Evolutionary conservation across 306 rosid genomes (phyloP).

Genomic region (Cucumis hystrix): DNA sequence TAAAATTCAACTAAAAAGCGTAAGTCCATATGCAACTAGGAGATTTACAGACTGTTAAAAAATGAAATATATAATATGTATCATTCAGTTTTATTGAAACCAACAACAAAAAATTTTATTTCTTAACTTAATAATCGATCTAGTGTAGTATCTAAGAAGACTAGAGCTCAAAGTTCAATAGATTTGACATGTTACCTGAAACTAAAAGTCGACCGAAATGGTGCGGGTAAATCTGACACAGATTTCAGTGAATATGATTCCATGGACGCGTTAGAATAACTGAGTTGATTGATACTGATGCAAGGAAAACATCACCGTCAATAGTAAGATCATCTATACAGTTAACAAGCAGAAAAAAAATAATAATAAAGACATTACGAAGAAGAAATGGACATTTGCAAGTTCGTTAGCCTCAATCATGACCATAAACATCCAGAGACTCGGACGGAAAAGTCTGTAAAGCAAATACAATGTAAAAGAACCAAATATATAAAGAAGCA

Average conservation of each 20-base stretch:
- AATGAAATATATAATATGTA: not conserved
- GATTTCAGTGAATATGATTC: slow-evolving; percentile 77
- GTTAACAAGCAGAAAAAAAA: not conserved
- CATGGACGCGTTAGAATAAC: slow-evolving; percentile 18
- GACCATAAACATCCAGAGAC: not conserved
- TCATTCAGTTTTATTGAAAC: not conserved
- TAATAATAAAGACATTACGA: not conserved
- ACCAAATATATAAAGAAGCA: not conserved
- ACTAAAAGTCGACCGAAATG: slow-evolving; percentile 56
- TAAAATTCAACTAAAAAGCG: too few species aligned
- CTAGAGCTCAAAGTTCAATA: not conserved
- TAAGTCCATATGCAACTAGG: too few species aligned
- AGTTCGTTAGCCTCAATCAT: not conserved
- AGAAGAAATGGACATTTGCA: not conserved
- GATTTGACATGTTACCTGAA: slow-evolving; percentile 47
- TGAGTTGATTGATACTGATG: not conserved
- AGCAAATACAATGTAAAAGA: not conserved
- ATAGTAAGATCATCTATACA: not conserved
- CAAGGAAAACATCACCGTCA: not conserved
- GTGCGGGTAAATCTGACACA: slow-evolving; percentile 60
- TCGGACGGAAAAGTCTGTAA: not conserved
- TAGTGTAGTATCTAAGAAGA: not conserved
- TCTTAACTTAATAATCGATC: not conserved
- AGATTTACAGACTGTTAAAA: too few species aligned
- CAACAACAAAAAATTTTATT: not conserved